Evolutionary conservation across 2,329 filamentous ascomycete genomes (phyloP).

Genomic region (Alternaria novae-zelandiae): DNA sequence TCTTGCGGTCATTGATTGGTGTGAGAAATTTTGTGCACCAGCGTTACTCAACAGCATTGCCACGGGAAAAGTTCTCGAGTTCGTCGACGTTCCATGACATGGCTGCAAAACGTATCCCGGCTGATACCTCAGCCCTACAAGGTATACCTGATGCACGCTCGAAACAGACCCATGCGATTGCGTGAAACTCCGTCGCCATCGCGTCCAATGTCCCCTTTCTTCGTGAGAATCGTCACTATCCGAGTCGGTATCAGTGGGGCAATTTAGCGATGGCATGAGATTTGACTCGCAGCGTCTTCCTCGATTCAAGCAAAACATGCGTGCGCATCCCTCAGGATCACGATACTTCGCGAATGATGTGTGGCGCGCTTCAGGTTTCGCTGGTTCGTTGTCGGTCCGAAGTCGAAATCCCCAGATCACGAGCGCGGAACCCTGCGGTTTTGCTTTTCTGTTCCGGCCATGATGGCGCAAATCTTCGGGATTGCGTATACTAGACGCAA

Average conservation of each 20-base stretch:
- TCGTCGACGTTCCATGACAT: not conserved
- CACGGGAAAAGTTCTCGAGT: not conserved
- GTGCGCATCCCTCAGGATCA: not conserved
- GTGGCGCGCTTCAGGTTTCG: not conserved
- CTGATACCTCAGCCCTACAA: constrained; percentile 5
- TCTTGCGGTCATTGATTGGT: not conserved
- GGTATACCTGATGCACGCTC: constrained; percentile 2
- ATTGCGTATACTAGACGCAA: not conserved
- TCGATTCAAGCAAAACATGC: not conserved
- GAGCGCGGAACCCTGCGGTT: not conserved
- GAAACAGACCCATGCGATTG: constrained; percentile 5
- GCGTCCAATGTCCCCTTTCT: not conserved
- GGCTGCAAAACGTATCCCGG: not conserved
- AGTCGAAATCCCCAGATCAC: not conserved
- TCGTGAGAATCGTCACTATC: not conserved
- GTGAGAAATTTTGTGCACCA: not conserved
- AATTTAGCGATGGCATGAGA: not conserved
- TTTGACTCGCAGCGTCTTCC: not conserved
- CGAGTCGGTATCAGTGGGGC: not conserved
- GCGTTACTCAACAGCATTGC: not conserved
- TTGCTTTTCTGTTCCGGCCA: not conserved
- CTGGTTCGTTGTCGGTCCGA: constrained; percentile 1
- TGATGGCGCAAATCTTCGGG: not conserved
- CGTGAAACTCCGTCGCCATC: not conserved
- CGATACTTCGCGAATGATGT: not conserved